Evolutionary conservation across 169 alveolate genomes (phyloP), one percentile per base, ranked within the genome.

Genomic region (Toxoplasma gondii): DNA sequence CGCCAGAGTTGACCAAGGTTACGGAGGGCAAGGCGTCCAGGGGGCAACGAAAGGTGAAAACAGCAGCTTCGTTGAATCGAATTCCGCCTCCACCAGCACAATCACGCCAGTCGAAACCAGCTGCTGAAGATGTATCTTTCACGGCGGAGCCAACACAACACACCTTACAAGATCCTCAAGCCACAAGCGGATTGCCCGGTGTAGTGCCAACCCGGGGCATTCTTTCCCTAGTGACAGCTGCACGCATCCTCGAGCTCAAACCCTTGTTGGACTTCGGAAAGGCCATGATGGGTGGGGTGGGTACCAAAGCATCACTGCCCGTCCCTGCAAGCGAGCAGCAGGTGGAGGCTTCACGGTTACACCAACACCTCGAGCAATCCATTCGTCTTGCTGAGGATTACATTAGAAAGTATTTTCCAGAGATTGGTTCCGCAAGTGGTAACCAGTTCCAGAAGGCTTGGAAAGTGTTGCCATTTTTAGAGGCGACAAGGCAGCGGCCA

Each of bases 391-490:
- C 87, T 0, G 87, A 78, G 45, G 87, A 78, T 27, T 78, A 78
- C 45, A 78, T 78, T 53, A 78, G 45, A 78, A 78, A 78, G 87
- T 78, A 78, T n/a, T 44, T 78, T 38, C 87, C 87, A n/a, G 45
- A 34, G 31, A 34, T 22, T 1, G 45, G 87, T 19, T 34, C 43
- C 87, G 87, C 34, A 34, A 31, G 45, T 16, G 19, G 87, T 49
- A 49, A 49, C 87, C 87, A 44, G 53, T 27, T 78, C 34, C 87
- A 78, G 87, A 78, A 78, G 87, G 87, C 45, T 19, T 78, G 87
- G 87, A 41, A 44, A 34, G 34, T 39, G 87, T 39, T 78, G 87
- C 87, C 87, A 39, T 78, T 78, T 78, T 39, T 19, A 22, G 87
- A 78, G 5, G 7, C 45, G 9, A 9, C 34, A 17, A 31, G 45